Base-by-base conservation (phyloP, 371 early-diverging fungal genomes). In the Batkoa obscura region DNA sequence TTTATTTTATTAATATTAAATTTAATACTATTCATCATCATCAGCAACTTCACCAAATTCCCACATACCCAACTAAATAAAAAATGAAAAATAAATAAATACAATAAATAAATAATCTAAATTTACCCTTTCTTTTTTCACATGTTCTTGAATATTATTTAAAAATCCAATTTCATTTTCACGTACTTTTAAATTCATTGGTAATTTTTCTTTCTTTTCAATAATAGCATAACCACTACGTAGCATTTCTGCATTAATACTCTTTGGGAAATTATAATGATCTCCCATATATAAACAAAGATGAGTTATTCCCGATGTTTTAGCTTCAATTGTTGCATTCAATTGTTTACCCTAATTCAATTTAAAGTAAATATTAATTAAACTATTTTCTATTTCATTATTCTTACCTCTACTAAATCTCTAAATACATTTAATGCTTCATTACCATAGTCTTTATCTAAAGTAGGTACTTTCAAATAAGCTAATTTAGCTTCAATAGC, bases 31-130 rank as follows among this genome's bases (percentile, higher is more conserved):
- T 57, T 82, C 80, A 31, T 88, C 88, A 49, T 83, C 84, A 35
- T 68, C 76, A n/a, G 82, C 80, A 51, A 81, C 74, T 57, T 93
- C 93, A 41, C 93, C 93, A 66, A 88, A 90, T 63, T 84, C 83
- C 74, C 88, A 92, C 75, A 90, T 74, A 46, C 84, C 85, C 43
- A 73, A 57, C 72, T 80, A 64, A 41, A 34, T 23, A 36, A 43
- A n/a, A n/a, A 42, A 42, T n/a, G 10, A 42, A 42, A 10, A 10
- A 10, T n/a, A 10, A 32, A 30, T 50, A 30, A 13, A 41, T n/a
- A 36, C 38, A 36, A 38, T 38, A 43, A 10, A 36, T 15, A 35
- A 50, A 53, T 12, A 47, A 8, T 53, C 56, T 34, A 2, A 17
- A 72, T 75, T 66, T 70, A 75, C 78, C 65, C 85, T 75, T 41